Conservation (phyloP, 2,329 filamentous ascomycete species). For the Pyrenochaeta sp. region DNA sequence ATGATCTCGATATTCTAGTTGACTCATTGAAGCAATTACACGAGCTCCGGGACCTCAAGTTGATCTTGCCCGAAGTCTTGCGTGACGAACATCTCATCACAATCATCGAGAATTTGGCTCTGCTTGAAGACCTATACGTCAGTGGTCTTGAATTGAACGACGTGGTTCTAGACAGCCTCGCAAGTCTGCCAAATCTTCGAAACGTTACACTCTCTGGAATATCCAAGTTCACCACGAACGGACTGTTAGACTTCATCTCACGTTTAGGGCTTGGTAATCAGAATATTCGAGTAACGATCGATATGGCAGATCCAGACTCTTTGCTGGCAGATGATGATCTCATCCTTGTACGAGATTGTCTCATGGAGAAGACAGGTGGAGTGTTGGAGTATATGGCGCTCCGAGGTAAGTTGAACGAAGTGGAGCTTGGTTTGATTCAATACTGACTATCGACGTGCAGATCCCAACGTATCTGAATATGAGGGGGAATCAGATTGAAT, state of each 20-base stretch:
- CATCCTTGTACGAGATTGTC: conserved; percentile 45
- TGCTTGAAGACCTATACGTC: conserved; percentile 65
- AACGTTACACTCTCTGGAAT: conserved; percentile 62
- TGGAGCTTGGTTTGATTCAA: too few relatives aligned
- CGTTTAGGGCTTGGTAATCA: conserved; percentile 51
- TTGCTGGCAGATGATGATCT: conserved; percentile 51
- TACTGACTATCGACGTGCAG: conserved; percentile 29
- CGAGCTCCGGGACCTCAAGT: conserved; percentile 61
- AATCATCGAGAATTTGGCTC: conserved; percentile 55
- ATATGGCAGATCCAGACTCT: conserved; percentile 54
- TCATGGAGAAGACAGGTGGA: conserved; percentile 52
- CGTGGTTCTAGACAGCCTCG: conserved; percentile 54
- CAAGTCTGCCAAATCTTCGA: conserved; percentile 58
- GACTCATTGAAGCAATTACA: conserved; percentile 60
- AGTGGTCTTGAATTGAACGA: conserved; percentile 63
- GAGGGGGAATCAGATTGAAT: conserved; percentile 54
- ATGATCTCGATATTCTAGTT: conserved; percentile 59
- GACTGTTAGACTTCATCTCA: conserved; percentile 57
- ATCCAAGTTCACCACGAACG: conserved; percentile 62
- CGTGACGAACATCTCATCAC: conserved; percentile 57
- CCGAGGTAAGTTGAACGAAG: conserved; percentile 48
- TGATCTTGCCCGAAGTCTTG: conserved; percentile 61
- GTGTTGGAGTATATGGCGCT: conserved; percentile 53
- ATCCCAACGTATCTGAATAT: conserved; percentile 56
- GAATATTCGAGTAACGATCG: conserved; percentile 53